Percentiles rank a stretch among this genome's conserved stretches.
Evolutionary conservation across 768 basidiomycete genomes (phyloP).

Genomic region (Leccinellum rugosiceps): DNA sequence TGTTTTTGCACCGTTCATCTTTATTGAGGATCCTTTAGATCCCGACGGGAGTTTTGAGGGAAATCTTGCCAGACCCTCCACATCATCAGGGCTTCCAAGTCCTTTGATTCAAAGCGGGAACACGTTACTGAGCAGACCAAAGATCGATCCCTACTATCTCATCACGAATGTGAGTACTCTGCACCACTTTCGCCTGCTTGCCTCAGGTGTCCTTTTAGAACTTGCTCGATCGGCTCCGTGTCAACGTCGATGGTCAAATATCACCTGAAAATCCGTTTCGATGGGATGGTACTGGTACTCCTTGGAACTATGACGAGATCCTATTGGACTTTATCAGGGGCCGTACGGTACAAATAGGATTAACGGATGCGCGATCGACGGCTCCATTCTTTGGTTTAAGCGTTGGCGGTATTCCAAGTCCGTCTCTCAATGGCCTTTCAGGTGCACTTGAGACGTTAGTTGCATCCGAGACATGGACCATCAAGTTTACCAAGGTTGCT

Average conservation of each 20-base stretch:
- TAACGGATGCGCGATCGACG: constrained; percentile 39
- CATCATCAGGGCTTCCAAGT: constrained; percentile 29
- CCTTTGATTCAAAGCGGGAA: constrained; percentile 32
- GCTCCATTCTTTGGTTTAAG: constrained; percentile 41
- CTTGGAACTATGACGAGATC: constrained; percentile 66
- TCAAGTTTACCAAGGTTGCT: constrained; percentile 81
- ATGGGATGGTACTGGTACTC: constrained; percentile 60
- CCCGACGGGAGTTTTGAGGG: constrained; percentile 49
- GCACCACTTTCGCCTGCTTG: not conserved
- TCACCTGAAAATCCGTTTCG: constrained; percentile 63
- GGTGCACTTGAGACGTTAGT: constrained; percentile 24
- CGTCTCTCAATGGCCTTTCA: constrained; percentile 29
- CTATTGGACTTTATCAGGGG: constrained; percentile 63
- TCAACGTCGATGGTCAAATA: constrained; percentile 58
- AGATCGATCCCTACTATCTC: constrained; percentile 89
- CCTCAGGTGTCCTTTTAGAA: constrained; percentile 40
- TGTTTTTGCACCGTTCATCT: constrained; percentile 93
- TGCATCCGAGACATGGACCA: constrained; percentile 36
- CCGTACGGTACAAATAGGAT: constrained; percentile 51
- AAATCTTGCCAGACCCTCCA: constrained; percentile 37
- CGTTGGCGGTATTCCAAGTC: constrained; percentile 34
- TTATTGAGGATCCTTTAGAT: constrained; percentile 87
- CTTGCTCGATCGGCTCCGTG: constrained; percentile 63
- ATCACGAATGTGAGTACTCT: constrained; percentile 67
- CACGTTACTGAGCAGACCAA: constrained; percentile 52